A percentile compares a stretch with the other conserved stretches of the same genome.
Evolutionary conservation across 768 basidiomycete species (phyloP).

Genomic region (Phanerochaete sordida): DNA sequence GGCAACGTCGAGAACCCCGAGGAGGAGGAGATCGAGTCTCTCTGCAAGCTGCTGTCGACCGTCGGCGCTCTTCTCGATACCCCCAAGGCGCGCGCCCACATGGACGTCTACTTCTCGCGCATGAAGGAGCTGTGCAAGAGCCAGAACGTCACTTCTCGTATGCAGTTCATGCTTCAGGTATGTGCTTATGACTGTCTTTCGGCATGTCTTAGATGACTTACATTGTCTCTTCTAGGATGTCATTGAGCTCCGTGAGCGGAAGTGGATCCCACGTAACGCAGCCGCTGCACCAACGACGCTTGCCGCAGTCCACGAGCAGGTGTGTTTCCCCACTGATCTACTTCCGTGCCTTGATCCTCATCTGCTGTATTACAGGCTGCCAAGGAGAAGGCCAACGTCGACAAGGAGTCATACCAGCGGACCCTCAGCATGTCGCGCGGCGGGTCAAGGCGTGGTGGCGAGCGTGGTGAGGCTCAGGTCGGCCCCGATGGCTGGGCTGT

Average conservation of each 20-base stretch:
- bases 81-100: constrained; percentile 73
- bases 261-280: constrained; percentile 72
- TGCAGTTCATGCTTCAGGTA: constrained; percentile 96
- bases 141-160: constrained; percentile 73
- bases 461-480: constrained; percentile 55
- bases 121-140: constrained; percentile 83
- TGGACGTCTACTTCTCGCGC: constrained; percentile 91
- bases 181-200: constrained; percentile 20
- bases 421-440: constrained; percentile 82
- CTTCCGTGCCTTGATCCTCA: constrained; percentile 6
- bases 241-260: constrained; percentile 80
- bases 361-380: constrained; percentile 55
- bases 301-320: constrained; percentile 83
- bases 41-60: constrained; percentile 90
- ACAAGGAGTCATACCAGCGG: constrained; percentile 56
- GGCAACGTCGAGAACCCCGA: constrained; percentile 93
- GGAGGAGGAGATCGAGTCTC: constrained; percentile 95
- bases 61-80: constrained; percentile 84
- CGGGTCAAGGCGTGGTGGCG: constrained; percentile 83
- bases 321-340: constrained; percentile 26
- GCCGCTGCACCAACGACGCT: constrained; percentile 83
- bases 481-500: constrained; percentile 90
- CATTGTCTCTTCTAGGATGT: constrained; percentile 77
- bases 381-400: constrained; percentile 76
- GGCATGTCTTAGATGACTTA: constrained; percentile 97